Conservation (phyloP, 106 monocot genomes). For the Dendrobium chrysotoxum region DNA sequence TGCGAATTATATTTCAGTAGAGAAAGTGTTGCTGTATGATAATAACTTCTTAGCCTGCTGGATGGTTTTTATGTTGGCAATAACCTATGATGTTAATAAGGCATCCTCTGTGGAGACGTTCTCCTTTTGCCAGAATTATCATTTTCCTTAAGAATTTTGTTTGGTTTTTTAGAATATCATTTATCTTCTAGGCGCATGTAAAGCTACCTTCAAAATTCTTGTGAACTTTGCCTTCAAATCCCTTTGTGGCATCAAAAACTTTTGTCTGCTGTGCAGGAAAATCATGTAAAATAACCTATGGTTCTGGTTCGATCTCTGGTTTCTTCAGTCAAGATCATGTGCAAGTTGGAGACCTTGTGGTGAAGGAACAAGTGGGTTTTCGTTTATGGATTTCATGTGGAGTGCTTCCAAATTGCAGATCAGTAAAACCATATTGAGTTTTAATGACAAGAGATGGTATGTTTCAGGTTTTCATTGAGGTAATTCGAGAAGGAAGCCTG, state of each 20-base stretch:
- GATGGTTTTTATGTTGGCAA: too few relatives aligned
- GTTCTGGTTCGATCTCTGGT: slow-evolving; percentile 51
- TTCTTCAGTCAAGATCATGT: slow-evolving; percentile 66
- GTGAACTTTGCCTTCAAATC: neutral
- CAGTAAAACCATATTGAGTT: neutral
- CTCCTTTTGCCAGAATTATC: neutral
- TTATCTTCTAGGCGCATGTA: neutral
- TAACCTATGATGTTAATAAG: neutral
- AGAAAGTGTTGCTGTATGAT: too few relatives aligned
- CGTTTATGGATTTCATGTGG: neutral
- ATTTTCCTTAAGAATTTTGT: neutral
- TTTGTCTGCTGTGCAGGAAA: slow-evolving; percentile 30
- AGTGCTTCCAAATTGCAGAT: neutral
- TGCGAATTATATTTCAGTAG: too few relatives aligned
- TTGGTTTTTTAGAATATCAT: neutral
- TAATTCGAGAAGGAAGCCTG: slow-evolving; percentile 56
- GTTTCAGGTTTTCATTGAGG: slow-evolving; percentile 83
- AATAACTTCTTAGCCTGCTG: too few relatives aligned
- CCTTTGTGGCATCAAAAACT: neutral
- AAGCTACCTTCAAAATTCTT: neutral
- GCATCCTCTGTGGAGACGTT: neutral
- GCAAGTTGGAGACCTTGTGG: slow-evolving; percentile 46
- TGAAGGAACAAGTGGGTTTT: slow-evolving; percentile 62
- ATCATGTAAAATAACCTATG: slow-evolving; percentile 58
- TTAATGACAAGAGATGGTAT: neutral